Percentiles rank a stretch among this genome's conserved stretches.
phyloP scores from a whole-genome alignment of 768 basidiomycete species.

The Hebeloma cylindrosporum region DNA sequence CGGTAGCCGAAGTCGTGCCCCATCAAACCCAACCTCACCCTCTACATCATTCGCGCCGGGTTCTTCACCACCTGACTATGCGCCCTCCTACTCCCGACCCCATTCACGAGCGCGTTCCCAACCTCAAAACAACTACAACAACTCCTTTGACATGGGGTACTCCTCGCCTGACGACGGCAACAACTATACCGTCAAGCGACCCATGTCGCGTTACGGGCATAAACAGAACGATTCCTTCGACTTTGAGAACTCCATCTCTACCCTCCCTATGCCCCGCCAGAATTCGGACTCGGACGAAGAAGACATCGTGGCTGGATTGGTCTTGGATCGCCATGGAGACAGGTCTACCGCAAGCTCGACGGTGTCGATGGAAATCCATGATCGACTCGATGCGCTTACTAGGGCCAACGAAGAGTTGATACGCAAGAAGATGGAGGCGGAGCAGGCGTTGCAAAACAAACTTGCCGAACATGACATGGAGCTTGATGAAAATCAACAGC shows the following conservation, averaged over 20 bases:
- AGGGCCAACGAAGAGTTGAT: slow-evolving; percentile 74
- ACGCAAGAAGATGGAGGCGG: slow-evolving; percentile 73
- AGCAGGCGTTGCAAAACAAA: slow-evolving; percentile 63
- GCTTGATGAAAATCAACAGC: slow-evolving; percentile 74
- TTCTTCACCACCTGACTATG: slow-evolving; percentile 19
- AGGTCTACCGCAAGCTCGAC: slow-evolving; percentile 59
- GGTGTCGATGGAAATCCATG: slow-evolving; percentile 69
- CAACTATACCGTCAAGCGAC: slow-evolving; percentile 22
- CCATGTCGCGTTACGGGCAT: slow-evolving; percentile 21
- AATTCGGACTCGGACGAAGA: slow-evolving; percentile 56
- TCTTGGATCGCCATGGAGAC: slow-evolving; percentile 65
- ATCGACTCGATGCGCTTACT: slow-evolving; percentile 71
- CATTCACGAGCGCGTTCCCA: slow-evolving; percentile 63
- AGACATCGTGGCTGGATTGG: slow-evolving; percentile 54
- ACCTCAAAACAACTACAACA: slow-evolving; percentile 33
- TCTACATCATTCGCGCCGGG: slow-evolving; percentile 27
- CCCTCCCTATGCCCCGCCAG: slow-evolving; percentile 57
- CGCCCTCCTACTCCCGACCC: slow-evolving; percentile 49
- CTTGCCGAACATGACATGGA: slow-evolving; percentile 80
- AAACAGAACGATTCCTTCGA: slow-evolving; percentile 37
- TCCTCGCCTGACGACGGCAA: slow-evolving; percentile 40
- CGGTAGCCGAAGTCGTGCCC: slow-evolving; percentile 58
- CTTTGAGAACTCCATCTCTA: slow-evolving; percentile 48
- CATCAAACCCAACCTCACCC: slow-evolving; percentile 73
- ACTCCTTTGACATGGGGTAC: slow-evolving; percentile 40